Evolutionary conservation across 1,139 yeast species (phyloP), one percentile per base, ranked within the genome.

Genomic region (Ogataea hybrid): DNA sequence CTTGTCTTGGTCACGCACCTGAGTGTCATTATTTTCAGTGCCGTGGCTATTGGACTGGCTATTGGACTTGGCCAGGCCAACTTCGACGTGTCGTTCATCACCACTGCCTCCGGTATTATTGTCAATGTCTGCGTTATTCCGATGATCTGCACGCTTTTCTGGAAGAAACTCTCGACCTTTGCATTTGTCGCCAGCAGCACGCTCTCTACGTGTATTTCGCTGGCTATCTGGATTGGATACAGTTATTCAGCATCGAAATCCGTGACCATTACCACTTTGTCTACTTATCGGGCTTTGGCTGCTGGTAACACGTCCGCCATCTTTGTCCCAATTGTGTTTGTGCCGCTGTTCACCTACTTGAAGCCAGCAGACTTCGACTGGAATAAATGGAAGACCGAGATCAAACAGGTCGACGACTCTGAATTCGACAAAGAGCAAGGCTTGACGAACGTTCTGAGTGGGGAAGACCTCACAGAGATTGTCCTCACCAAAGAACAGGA

Each of bases 1-100:
- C 67, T 73, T 35, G 69, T 72, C 12, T 42, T 51, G 5, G 67
- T 64, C 20, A 69, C 77, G 4, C 71, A 71, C 44, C 28, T 58
- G n/a, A 54, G 66, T 25, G 77, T 69, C 17, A 57, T 70, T 47
- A 44, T 56, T 2, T 68, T 67, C 59, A 63, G 66, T 10, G 36
- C 70, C 6, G 61, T 65, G 45, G 62, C 71, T 32, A 64, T 71
- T 15, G 69, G 61, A 2, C 56, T 71, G 28, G 72, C 74, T 6
- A 62, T 69, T 17, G 64, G 71, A n/a, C 64, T 73, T 49, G 67
- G 70, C 41, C 63, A 63, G 21, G 67, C 71, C 44, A 63, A 67
- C 37, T 67, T 70, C 54, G 65, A 70, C 54, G 72, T 72, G 53
- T 57, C 68, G 28, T 72, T 73, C 42, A 62, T 70, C 38, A 62